Base-by-base conservation (phyloP, 805 yeast genomes). In the Candida loeiensis region DNA sequence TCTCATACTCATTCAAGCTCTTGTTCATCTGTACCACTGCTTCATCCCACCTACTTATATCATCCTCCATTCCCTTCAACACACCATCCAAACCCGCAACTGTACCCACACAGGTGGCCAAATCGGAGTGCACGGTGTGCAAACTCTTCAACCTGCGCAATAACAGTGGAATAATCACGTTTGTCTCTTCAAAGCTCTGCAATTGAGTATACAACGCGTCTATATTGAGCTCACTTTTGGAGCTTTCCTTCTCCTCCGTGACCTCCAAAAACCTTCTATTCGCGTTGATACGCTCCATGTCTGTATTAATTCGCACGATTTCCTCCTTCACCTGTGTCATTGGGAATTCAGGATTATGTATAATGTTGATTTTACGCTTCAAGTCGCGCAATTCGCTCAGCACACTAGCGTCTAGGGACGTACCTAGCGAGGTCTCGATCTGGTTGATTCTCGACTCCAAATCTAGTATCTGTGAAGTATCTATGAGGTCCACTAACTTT, bases 301-400 rank as follows among this genome's bases (percentile, higher is more conserved):
- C 61, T 29, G 48, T 46, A 16, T 51, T 51, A 21, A 64, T 40
- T n/a, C 42, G 39, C 8, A 45, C 36, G 6, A 67, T 48, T 15
- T 59, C 57, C 7, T 45, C 40, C 33, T 60, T 56, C 24, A 66
- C 44, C 17, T 42, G 41, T 11, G 41, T 53, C 25, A 63, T 32
- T 11, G 55, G 55, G 42, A 51, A 58, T 20, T 62, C 65, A 1
- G 72, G 72, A 37, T 63, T 63, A 40, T 59, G 50, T 9, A 68
- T 50, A 13, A 67, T 56, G 24, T 58, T 56, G 12, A 64, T 49
- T 43, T 62, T 65, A 3, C 73, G 52, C 3, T 44, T 48, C 37
- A 67, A 44, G 27, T 65, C 69, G 29, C 55, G 58, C 27, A 68
- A 26, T 17, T 54, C 55, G 6, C 44, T 45, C 32, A 57, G 60